A percentile compares a stretch with the other conserved stretches of the same genome.
Evolutionary conservation across 2,329 filamentous ascomycete species (phyloP).

Genomic region (Diaporthe vaccinii): DNA sequence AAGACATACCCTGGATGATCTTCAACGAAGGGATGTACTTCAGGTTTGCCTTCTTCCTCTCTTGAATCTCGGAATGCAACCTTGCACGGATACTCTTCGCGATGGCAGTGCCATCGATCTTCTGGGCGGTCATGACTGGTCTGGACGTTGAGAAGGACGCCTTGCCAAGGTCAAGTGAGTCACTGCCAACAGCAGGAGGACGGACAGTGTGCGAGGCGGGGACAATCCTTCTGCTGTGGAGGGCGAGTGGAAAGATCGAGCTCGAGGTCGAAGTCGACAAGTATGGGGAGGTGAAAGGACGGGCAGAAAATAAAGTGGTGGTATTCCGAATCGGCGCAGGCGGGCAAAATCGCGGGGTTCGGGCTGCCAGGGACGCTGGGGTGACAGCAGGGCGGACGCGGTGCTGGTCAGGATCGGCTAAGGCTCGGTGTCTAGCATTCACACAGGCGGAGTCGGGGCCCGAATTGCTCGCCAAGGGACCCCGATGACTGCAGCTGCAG

Average conservation of each 20-base stretch:
- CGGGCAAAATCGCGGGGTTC: conserved; percentile 40
- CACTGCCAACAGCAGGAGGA: conserved; percentile 23
- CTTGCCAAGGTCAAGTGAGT: conserved; percentile 33
- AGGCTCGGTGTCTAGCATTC: conserved; percentile 5
- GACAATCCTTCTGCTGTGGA: conserved; percentile 3
- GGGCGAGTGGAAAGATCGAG: neutral
- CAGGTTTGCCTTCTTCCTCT: conserved; percentile 85
- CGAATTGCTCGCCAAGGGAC: conserved; percentile 22
- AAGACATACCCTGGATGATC: conserved; percentile 87
- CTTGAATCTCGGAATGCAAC: conserved; percentile 83
- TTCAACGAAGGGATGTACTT: conserved; percentile 90
- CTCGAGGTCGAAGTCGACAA: neutral
- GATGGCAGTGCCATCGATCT: conserved; percentile 96
- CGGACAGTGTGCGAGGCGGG: neutral
- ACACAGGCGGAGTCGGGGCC: conserved; percentile 19
- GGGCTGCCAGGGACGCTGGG: conserved; percentile 19
- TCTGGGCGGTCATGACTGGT: conserved; percentile 83
- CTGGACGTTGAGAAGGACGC: conserved; percentile 61
- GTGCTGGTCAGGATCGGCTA: conserved; percentile 11
- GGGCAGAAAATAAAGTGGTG: conserved; percentile 32
- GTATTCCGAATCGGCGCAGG: conserved; percentile 29
- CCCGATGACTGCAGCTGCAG: conserved; percentile 7
- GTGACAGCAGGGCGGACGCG: conserved; percentile 9
- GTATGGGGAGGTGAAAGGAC: conserved; percentile 10
- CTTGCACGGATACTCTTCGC: conserved; percentile 90